A percentile compares a stretch with the other conserved stretches of the same genome.
Conservation (phyloP, 2,329 filamentous ascomycete genomes). For the Xylariomycetidae sp. region DNA sequence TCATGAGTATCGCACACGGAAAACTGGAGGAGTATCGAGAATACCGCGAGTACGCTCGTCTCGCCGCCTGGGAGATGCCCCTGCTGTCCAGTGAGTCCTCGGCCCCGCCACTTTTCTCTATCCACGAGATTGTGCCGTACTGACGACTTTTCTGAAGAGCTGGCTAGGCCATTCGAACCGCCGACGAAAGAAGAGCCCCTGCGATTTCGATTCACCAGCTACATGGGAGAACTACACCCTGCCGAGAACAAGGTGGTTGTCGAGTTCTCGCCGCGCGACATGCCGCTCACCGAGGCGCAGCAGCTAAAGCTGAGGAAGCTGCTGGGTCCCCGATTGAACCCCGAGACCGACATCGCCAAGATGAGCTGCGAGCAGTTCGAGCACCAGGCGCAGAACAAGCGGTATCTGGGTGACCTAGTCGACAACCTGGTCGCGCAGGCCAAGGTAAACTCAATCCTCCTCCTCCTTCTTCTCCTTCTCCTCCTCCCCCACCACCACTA, state of each 20-base stretch:
- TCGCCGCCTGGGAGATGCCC: conserved; percentile 95
- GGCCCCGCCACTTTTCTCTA: too few species aligned
- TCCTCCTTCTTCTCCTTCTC: too few species aligned
- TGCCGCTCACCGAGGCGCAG: conserved; percentile 65
- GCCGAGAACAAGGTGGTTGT: conserved; percentile 92
- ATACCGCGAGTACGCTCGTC: conserved; percentile 78
- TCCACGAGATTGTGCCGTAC: too few species aligned
- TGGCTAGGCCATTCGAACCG: conserved; percentile 74
- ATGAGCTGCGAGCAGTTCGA: conserved; percentile 89
- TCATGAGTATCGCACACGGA: conserved; percentile 75
- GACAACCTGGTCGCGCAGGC: conserved; percentile 69
- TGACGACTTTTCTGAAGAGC: conserved; percentile 48
- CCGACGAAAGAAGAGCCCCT: conserved; percentile 67
- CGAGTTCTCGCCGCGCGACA: conserved; percentile 73
- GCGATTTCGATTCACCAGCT: conserved; percentile 94
- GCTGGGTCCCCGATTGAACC: conserved; percentile 81
- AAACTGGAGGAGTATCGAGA: conserved; percentile 88
- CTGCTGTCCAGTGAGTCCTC: conserved; percentile 72
- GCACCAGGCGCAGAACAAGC: conserved; percentile 92
- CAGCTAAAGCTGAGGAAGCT: conserved; percentile 82
- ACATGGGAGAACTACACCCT: conserved; percentile 91
- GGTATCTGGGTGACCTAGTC: conserved; percentile 80
- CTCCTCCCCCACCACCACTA: too few species aligned
- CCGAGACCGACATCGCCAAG: conserved; percentile 71
- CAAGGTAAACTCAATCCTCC: too few species aligned